Base-by-base conservation (phyloP, 345 rosid species). In the Populus davidiana region DNA sequence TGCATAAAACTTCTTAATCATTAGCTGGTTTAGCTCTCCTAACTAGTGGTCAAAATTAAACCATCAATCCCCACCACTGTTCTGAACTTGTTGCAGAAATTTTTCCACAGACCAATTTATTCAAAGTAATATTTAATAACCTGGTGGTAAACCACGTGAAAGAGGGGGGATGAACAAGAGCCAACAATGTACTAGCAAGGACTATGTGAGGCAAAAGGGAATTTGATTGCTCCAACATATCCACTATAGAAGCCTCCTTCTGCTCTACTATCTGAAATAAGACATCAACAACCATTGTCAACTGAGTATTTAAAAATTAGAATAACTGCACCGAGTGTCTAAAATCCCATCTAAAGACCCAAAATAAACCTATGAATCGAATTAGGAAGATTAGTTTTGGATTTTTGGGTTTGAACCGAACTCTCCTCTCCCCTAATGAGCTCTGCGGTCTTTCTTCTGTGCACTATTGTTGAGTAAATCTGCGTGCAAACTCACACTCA, bases 121-220 rank as follows among this genome's bases (percentile, higher is more conserved):
- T 43, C 5, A 50, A 75, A 38, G 36, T 75, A 77, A 64, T 11
- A 8, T 66, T 47, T 29, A 67, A 66, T 29, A 50, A 95, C 98
- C 94, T 95, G 87, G 85, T 88, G 8, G 98, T 95, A 81, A 93
- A 95, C 98, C 99, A 95, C 14, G 98, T 73, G 90, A 95, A 95
- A 62, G 99, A 91, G 16, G 99, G 99, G 4, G 98, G 98, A 84
- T 85, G 93, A 49, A 90, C 74, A 80, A 95, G 93, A 86, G 99
- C 99, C 88, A 93, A 77, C 61, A 93, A 10, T 17, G 99, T 90
- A 85, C 97, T 93, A 33, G 92, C 97, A 67, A 93, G 88, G 61
- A 95, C 93, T 18, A 87, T 93, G 74, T 95, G 94, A 82, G 99
- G 98, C 83, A 95, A 86, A 67, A 92, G 71, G 16, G 93, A 86